These are phyloP conservation scores for Tolypocladium cylindrosporum DNA, from an alignment of 2,329 filamentous ascomycete species.

Conservation along the genomic window DNA sequence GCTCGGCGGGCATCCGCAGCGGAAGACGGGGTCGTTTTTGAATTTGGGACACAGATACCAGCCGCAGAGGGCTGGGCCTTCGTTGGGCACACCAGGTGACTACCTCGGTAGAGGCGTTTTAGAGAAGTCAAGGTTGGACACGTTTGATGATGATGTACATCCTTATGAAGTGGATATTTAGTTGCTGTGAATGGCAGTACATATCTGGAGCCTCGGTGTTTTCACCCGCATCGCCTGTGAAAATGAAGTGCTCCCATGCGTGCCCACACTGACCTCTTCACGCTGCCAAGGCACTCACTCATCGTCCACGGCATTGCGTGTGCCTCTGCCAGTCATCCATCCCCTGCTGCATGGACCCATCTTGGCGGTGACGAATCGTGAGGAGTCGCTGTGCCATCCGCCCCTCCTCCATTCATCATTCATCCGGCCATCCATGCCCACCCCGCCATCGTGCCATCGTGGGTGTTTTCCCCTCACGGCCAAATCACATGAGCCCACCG, in stretches of 20 bases:
- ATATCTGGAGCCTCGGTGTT: background rate
- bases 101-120: slow-evolving; percentile 2
- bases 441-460: background rate
- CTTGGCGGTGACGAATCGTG: background rate
- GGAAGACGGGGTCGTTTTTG: background rate
- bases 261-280: background rate
- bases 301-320: background rate
- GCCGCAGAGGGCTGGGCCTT: slow-evolving; percentile 2
- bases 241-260: background rate
- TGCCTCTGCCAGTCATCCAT: background rate
- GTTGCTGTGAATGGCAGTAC: slow-evolving; percentile 1
- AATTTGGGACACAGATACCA: slow-evolving; percentile 4
- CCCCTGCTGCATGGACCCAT: background rate
- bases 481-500: background rate
- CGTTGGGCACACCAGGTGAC: slow-evolving; percentile 1
- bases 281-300: background rate
- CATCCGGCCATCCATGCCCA: background rate
- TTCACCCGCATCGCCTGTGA: background rate
- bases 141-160: slow-evolving; percentile 14
- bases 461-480: too few species aligned
- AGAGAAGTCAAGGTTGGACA: slow-evolving; percentile 1
- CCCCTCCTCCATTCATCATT: background rate
- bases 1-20: background rate
- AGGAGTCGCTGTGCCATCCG: background rate
- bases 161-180: slow-evolving; percentile 13